Conservation (phyloP, 192 early-diverging fungal species). For the Jimgerdemannia flammicorona region DNA sequence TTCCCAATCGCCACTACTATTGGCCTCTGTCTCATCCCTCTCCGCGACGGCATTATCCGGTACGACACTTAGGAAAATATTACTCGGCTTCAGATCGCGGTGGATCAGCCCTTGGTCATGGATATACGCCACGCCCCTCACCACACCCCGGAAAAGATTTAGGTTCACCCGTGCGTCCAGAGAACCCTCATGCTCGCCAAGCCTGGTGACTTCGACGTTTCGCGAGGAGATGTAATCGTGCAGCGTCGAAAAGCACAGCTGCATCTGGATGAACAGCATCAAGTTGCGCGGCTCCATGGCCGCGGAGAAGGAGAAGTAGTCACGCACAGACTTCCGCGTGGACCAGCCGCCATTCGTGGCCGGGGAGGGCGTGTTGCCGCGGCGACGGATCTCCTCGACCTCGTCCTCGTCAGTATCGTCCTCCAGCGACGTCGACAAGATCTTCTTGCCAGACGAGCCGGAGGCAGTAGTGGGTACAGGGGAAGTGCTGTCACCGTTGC, state of each 20-base stretch:
- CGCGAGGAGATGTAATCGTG: constrained; percentile 56
- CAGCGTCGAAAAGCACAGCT: constrained; percentile 73
- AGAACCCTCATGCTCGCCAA: constrained; percentile 13
- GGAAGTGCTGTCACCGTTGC: background rate
- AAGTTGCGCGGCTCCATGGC: too few species aligned
- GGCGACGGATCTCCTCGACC: too few species aligned
- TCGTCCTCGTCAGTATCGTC: too few species aligned
- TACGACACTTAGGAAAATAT: constrained; percentile 55
- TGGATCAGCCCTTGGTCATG: constrained; percentile 73
- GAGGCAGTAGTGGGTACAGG: background rate
- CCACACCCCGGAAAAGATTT: constrained; percentile 68
- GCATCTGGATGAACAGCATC: constrained; percentile 57
- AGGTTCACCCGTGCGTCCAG: constrained; percentile 50
- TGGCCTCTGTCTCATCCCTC: background rate
- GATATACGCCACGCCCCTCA: constrained; percentile 74
- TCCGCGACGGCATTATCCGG: background rate
- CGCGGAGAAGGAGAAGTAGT: constrained; percentile 12
- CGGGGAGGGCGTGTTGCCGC: too few species aligned
- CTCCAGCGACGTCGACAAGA: too few species aligned
- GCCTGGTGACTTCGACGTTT: constrained; percentile 9
- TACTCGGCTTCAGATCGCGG: constrained; percentile 71
- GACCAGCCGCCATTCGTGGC: too few species aligned
- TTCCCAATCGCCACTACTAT: background rate
- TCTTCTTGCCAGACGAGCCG: too few species aligned
- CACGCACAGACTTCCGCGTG: too few species aligned